These are phyloP conservation scores for Serendipita vermifera DNA, from an alignment of 768 basidiomycete species.

Conservation along the genomic window DNA sequence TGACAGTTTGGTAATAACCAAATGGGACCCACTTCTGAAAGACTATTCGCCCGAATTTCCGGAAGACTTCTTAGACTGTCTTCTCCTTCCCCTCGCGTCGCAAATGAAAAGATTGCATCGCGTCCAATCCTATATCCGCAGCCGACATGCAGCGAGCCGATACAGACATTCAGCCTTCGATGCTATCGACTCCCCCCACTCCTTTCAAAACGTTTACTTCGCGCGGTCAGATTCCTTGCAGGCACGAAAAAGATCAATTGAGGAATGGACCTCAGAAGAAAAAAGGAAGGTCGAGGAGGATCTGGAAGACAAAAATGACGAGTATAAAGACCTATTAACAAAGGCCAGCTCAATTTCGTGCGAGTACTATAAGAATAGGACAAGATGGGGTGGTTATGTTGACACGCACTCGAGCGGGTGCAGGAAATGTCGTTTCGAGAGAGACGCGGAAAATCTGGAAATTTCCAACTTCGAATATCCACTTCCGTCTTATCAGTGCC, in stretches of 20 bases:
- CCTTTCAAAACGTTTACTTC: constrained; percentile 29
- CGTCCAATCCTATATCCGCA: constrained; percentile 26
- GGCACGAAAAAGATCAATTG: constrained; percentile 14
- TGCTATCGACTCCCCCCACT: constrained; percentile 10
- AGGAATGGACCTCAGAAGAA: constrained; percentile 23
- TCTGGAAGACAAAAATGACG: constrained; percentile 18
- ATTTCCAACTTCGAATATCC: constrained; percentile 38
- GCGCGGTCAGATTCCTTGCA: constrained; percentile 17
- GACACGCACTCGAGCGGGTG: constrained; percentile 14
- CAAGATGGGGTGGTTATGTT: background rate
- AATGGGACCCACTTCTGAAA: constrained; percentile 27
- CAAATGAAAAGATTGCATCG: constrained; percentile 21
- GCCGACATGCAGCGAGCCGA: constrained; percentile 18
- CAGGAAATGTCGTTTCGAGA: constrained; percentile 21
- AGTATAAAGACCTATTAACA: constrained; percentile 17
- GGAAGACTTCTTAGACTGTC: constrained; percentile 25
- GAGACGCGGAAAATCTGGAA: constrained; percentile 14
- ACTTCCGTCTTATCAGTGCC: constrained; percentile 22
- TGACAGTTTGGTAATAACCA: constrained; percentile 26
- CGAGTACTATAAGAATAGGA: constrained; percentile 3
- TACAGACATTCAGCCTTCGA: constrained; percentile 23
- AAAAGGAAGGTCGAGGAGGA: constrained; percentile 20
- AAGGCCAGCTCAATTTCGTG: constrained; percentile 13
- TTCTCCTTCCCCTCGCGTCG: constrained; percentile 29
- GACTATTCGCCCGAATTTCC: constrained; percentile 38